Conservation (phyloP, 1,139 yeast species). For the Diutina pseudorugosa region DNA sequence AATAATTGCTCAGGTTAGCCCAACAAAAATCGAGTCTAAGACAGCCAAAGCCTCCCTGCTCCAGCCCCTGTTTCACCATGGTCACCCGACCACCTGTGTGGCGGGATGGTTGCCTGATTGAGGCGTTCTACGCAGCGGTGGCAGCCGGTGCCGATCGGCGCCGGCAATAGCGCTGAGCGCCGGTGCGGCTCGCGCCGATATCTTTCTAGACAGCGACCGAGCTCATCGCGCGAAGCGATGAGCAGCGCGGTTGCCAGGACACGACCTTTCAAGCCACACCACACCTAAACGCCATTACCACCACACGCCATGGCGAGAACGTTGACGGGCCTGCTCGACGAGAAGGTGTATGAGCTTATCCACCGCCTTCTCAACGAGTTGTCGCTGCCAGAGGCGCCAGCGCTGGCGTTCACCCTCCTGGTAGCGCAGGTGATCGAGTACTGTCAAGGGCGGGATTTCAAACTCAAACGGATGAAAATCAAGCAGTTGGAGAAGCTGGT, state of each 20-base stretch:
- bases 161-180: too few species aligned
- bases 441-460: slow-evolving; percentile 48
- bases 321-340: slow-evolving; percentile 21
- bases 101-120: too few species aligned
- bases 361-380: slow-evolving; percentile 40
- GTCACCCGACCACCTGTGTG: too few species aligned
- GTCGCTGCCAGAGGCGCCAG: slow-evolving; percentile 37
- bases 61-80: too few species aligned
- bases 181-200: too few species aligned
- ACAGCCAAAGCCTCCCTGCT: too few species aligned
- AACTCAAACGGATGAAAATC: slow-evolving; percentile 57
- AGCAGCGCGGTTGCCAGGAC: not conserved
- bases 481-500: slow-evolving; percentile 42
- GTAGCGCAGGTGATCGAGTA: slow-evolving; percentile 39
- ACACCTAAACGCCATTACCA: too few species aligned
- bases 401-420: slow-evolving; percentile 48
- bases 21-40: too few species aligned
- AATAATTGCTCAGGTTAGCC: too few species aligned
- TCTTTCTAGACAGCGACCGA: too few species aligned
- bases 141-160: too few species aligned
- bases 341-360: slow-evolving; percentile 36
- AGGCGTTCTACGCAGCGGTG: too few species aligned
- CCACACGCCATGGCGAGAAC: not conserved
- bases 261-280: not conserved
- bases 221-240: not conserved